These are phyloP conservation scores for Sporothrix pseudoabietina DNA, from an alignment of 2,329 filamentous ascomycete species.

Conservation along the genomic window DNA sequence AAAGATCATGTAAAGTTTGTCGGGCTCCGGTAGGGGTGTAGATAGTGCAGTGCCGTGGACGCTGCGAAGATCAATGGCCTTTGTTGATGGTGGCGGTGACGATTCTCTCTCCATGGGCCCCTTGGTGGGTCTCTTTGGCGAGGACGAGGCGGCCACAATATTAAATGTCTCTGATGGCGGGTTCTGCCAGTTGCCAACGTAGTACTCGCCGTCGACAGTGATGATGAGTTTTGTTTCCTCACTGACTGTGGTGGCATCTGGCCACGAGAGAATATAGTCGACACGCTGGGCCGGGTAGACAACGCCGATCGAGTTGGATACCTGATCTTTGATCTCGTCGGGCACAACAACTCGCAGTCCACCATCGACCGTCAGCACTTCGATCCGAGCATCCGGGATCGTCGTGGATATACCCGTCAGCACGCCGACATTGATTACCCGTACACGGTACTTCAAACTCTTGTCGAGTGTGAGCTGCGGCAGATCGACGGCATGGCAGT, in stretches of 20 bases:
- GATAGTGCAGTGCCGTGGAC: conserved; percentile 25
- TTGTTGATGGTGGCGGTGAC: background rate
- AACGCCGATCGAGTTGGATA: conserved; percentile 33
- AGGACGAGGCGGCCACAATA: background rate
- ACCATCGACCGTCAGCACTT: conserved; percentile 36
- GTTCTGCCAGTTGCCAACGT: conserved; percentile 20
- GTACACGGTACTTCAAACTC: conserved; percentile 34
- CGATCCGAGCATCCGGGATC: conserved; percentile 33
- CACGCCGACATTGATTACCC: conserved; percentile 37
- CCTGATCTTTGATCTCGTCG: background rate
- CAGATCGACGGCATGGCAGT: conserved; percentile 43
- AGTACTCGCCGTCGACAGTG: conserved; percentile 37
- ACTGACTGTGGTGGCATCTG: background rate
- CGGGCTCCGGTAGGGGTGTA: conserved; percentile 30
- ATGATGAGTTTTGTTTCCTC: conserved; percentile 32
- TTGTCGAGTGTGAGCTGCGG: conserved; percentile 35
- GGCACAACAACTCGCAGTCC: conserved; percentile 32
- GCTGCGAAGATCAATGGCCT: conserved; percentile 29
- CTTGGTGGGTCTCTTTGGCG: background rate
- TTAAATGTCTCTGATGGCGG: conserved; percentile 19
- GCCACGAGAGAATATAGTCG: conserved; percentile 35
- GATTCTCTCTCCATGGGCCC: background rate
- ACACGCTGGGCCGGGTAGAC: conserved; percentile 37
- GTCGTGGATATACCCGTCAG: conserved; percentile 35
- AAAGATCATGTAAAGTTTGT: conserved; percentile 34